A percentile compares a stretch with the other conserved stretches of the same genome.
phyloP scores from a whole-genome alignment of 495 filamentous ascomycete genomes.

The Filosporella fistucella region DNA sequence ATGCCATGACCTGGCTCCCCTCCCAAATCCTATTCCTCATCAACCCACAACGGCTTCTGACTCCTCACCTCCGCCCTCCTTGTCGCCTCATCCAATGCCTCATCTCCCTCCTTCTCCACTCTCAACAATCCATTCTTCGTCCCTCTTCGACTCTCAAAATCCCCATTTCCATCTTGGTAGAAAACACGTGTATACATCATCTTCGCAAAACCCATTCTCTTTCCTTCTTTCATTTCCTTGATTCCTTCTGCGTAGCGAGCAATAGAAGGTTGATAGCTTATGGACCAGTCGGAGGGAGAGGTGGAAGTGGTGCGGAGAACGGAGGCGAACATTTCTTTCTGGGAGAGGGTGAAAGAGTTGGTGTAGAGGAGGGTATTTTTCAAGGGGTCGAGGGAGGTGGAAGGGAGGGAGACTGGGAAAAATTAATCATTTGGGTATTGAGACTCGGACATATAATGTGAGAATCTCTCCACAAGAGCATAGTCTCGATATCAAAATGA shows the following conservation, averaged over 20 bases:
- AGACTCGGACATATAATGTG: no score
- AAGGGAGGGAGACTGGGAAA: no score
- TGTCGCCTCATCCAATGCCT: slow-evolving; percentile 17
- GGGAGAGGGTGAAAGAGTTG: slow-evolving; percentile 37
- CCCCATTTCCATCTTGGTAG: slow-evolving; percentile 14
- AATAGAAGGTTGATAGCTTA: neutral
- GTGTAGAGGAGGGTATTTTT: slow-evolving; percentile 36
- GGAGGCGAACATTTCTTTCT: slow-evolving; percentile 45
- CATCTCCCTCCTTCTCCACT: slow-evolving; percentile 15
- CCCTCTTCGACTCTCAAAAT: slow-evolving; percentile 10
- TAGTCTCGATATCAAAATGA: no score
- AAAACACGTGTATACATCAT: slow-evolving; percentile 14
- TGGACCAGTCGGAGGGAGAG: slow-evolving; percentile 13
- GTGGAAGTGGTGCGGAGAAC: slow-evolving; percentile 30
- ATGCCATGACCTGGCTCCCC: no score
- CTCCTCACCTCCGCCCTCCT: slow-evolving; percentile 14
- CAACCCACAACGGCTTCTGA: no score
- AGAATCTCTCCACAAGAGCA: no score
- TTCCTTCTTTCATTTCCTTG: slow-evolving; percentile 9
- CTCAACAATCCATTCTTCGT: slow-evolving; percentile 15
- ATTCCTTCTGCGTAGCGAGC: slow-evolving; percentile 10
- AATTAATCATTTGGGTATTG: no score
- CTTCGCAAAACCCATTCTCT: slow-evolving; percentile 10
- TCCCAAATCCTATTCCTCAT: no score
- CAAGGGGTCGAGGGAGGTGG: slow-evolving; percentile 29